Percentiles rank a stretch among this genome's conserved stretches.
Conservation (phyloP, 495 filamentous ascomycete species). For the Penicillium desertorum region DNA sequence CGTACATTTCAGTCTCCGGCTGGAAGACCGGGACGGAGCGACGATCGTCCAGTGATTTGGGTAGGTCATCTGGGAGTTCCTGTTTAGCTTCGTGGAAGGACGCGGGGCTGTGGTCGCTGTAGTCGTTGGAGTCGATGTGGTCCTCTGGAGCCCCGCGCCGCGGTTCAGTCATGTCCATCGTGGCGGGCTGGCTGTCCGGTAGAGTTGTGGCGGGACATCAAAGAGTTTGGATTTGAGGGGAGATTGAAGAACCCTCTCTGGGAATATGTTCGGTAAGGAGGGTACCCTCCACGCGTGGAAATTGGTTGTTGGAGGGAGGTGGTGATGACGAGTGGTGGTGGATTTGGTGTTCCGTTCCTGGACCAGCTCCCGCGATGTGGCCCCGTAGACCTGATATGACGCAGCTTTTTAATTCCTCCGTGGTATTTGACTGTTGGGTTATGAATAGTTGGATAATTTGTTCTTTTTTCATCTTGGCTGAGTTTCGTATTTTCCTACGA, state of each 20-base stretch:
- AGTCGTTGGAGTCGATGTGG: conserved; percentile 23
- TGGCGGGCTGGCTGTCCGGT: conserved; percentile 26
- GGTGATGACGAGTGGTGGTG: conserved; percentile 17
- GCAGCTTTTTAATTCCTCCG: conserved; percentile 8
- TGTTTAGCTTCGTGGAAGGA: conserved; percentile 31
- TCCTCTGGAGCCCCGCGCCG: conserved; percentile 41
- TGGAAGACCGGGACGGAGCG: conserved; percentile 58
- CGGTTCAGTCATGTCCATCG: conserved; percentile 42
- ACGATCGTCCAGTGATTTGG: conserved; percentile 86
- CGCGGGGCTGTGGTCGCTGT: conserved; percentile 24
- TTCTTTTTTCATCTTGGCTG: background rate
- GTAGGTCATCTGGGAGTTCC: conserved; percentile 79
- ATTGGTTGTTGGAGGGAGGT: conserved; percentile 17
- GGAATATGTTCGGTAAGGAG: conserved; percentile 1
- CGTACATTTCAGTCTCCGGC: conserved; percentile 91
- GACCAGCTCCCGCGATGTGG: conserved; percentile 14
- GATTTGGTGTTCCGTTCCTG: conserved; percentile 14
- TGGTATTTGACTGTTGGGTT: background rate
- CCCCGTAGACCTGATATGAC: conserved; percentile 26
- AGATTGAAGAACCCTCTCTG: conserved; percentile 11
- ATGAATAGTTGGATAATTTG: background rate
- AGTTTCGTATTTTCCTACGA: background rate
- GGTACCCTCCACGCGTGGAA: conserved; percentile 15
- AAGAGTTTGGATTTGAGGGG: conserved; percentile 6
- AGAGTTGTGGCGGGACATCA: conserved; percentile 24